phyloP scores from a whole-genome alignment of 2,329 filamentous ascomycete genomes.

The Tolypocladium amazonense region DNA sequence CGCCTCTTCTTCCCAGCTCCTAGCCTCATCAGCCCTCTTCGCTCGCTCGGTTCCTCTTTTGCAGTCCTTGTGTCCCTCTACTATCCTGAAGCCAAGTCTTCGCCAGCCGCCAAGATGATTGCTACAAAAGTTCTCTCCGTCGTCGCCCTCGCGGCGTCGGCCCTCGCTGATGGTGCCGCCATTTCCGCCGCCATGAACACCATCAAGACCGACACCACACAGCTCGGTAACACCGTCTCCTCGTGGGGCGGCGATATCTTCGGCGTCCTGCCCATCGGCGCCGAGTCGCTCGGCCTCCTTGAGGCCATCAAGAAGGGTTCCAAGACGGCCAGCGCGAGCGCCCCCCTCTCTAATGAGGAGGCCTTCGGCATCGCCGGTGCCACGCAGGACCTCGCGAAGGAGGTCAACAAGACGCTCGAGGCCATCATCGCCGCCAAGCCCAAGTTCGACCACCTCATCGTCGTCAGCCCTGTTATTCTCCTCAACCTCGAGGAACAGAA shows the following conservation, averaged over 20 bases:
- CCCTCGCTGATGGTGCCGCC: conserved; percentile 18
- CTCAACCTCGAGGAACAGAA: conserved; percentile 29
- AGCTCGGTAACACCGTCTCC: conserved; percentile 22
- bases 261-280: conserved; percentile 28
- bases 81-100: background rate
- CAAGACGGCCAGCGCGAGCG: conserved; percentile 22
- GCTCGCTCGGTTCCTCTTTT: background rate
- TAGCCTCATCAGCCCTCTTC: background rate
- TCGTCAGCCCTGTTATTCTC: conserved; percentile 32
- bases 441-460: conserved; percentile 31
- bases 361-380: conserved; percentile 26
- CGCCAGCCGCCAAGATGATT: conserved; percentile 7
- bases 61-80: background rate
- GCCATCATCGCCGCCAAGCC: conserved; percentile 27
- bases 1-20: background rate
- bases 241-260: conserved; percentile 27
- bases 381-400: conserved; percentile 21
- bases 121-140: conserved; percentile 12
- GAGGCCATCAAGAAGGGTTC: conserved; percentile 27
- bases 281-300: conserved; percentile 27
- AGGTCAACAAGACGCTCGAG: conserved; percentile 27
- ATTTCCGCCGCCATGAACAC: conserved; percentile 23
- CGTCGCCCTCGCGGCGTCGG: conserved; percentile 11
- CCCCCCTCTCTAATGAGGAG: conserved; percentile 25
- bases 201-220: conserved; percentile 21